phyloP scores from a whole-genome alignment of 2,329 filamentous ascomycete species.

The Dryadomyces quercivorus region DNA sequence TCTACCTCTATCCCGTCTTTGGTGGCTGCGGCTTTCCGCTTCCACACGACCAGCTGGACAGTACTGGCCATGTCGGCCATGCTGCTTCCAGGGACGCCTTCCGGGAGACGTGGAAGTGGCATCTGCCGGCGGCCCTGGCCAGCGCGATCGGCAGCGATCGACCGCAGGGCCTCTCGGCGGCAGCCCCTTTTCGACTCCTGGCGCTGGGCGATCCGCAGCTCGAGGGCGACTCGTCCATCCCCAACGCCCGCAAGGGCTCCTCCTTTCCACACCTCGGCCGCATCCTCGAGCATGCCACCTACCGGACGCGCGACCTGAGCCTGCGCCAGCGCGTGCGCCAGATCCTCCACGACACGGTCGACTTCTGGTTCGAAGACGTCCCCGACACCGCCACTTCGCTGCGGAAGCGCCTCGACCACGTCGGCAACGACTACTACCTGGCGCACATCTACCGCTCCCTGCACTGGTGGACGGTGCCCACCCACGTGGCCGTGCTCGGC shows the following conservation, averaged over 20 bases:
- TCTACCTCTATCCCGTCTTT: slow-evolving; percentile 81
- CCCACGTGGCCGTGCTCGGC: slow-evolving; percentile 78
- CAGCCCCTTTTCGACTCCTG: slow-evolving; percentile 74
- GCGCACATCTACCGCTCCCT: slow-evolving; percentile 82
- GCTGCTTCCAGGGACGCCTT: slow-evolving; percentile 17
- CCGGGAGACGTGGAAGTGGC: slow-evolving; percentile 26
- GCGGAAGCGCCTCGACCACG: slow-evolving; percentile 74
- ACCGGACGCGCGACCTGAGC: slow-evolving; percentile 30
- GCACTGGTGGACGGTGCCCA: slow-evolving; percentile 73
- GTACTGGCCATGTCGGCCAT: slow-evolving; percentile 1
- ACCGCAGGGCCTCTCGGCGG: neutral
- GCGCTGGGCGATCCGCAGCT: slow-evolving; percentile 86
- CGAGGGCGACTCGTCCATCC: slow-evolving; percentile 81
- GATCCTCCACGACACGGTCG: slow-evolving; percentile 44
- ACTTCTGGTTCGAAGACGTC: slow-evolving; percentile 55
- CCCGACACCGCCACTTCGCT: slow-evolving; percentile 52
- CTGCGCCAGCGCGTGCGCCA: slow-evolving; percentile 40
- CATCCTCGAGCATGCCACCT: slow-evolving; percentile 34
- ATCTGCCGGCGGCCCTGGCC: slow-evolving; percentile 16
- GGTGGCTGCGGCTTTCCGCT: slow-evolving; percentile 68
- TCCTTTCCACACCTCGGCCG: slow-evolving; percentile 40
- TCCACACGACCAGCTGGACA: slow-evolving; percentile 19
- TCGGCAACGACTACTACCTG: slow-evolving; percentile 91
- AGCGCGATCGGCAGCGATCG: slow-evolving; percentile 12
- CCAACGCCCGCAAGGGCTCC: slow-evolving; percentile 35